Evolutionary conservation across 83 land plant genomes (phyloP), one percentile per base, ranked within the genome.

Genomic region (Diphasiastrum complanatum): DNA sequence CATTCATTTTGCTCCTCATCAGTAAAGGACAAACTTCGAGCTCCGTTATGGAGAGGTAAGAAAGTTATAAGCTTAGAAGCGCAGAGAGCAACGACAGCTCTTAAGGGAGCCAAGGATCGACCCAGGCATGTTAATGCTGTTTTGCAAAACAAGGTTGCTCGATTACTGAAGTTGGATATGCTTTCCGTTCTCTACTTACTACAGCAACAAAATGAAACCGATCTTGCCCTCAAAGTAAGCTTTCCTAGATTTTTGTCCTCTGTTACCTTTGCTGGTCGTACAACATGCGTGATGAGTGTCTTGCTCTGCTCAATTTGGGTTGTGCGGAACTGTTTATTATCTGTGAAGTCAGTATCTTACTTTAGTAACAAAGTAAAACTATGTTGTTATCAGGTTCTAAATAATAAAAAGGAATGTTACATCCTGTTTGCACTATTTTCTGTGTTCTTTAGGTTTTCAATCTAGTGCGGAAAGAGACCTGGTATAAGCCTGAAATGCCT

Each of bases 401-500:
- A 8, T 40, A 40, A 16, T 40, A 8, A 40, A 40, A 8, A 40
- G 12, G 8, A 40, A 40, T 40, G 43, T 40, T n/a, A n/a, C n/a
- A n/a, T n/a, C n/a, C n/a, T n/a, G n/a, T n/a, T n/a, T n/a, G n/a
- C n/a, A n/a, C 23, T 10, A 50, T 50, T 20, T 12, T 56, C 8
- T 56, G 41, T 2, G 23, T 23, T 45, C 61, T 36, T 26, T 83
- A 91, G 95, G 60, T 91, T 37, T 91, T 84, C 68, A 69, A 78
- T 23, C 74, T 74, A 41, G 92, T 87, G 60, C 76, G 92, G 45
- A 86, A 84, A 47, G 97, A 91, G 51, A 78, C 71, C 25, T 91
- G 97, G 95, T 91, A 87, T 47, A 77, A 78, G 24, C 97, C 95
- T 26, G 95, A 91, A 63, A 78, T 79, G 84, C 80, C 68, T 67